phyloP scores from a whole-genome alignment of 257 asterid genomes.

The Scutellaria baicalensis region DNA sequence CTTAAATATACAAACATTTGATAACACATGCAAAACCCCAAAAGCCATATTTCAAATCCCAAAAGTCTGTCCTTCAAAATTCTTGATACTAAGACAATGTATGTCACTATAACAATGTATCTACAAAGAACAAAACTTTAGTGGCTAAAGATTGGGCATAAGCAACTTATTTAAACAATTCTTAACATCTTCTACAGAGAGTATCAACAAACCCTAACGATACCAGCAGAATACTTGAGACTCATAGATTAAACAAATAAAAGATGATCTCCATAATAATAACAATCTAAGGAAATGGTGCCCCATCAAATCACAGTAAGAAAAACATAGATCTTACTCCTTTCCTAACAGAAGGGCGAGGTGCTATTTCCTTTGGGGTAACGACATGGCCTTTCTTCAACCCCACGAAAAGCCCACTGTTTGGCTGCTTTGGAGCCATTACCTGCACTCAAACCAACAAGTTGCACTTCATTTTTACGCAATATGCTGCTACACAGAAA shows the following conservation, averaged over 20 bases:
- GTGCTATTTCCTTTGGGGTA: conserved; percentile 40
- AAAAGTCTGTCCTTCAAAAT: neutral
- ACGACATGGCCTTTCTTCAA: conserved; percentile 46
- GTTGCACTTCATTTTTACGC: neutral
- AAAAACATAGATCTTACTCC: conserved; percentile 28
- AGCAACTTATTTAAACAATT: neutral
- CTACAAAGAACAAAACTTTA: neutral
- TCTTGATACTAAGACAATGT: too few relatives aligned
- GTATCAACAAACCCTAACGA: neutral
- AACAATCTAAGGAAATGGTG: neutral
- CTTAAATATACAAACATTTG: neutral
- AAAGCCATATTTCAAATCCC: neutral
- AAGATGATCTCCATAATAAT: neutral
- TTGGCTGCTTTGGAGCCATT: conserved; percentile 48
- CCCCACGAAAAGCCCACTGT: conserved; percentile 42
- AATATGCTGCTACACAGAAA: neutral
- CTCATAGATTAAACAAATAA: neutral
- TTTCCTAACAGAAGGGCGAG: conserved; percentile 46
- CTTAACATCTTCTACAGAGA: neutral
- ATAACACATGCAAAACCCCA: too few relatives aligned
- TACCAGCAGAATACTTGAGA: neutral
- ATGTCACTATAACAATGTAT: neutral
- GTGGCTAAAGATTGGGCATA: neutral
- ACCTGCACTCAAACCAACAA: conserved; percentile 12
- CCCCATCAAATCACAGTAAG: neutral